These are phyloP conservation scores for Pisolithus sp. DNA, from an alignment of 768 basidiomycete species.

Conservation along the genomic window DNA sequence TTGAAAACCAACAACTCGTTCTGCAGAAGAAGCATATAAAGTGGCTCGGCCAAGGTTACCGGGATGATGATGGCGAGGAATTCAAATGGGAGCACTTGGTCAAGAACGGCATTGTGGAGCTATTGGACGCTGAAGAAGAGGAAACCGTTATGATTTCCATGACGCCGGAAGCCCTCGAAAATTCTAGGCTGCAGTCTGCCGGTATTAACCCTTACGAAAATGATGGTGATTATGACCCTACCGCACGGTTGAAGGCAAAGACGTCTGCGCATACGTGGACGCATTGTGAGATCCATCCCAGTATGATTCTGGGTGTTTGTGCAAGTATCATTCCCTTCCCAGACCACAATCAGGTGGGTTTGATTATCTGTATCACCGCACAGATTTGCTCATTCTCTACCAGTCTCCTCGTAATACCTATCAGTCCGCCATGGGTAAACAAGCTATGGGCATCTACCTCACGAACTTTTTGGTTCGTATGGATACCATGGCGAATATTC, in stretches of 20 bases:
- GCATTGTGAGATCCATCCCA: conserved; percentile 98
- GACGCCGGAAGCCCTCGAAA: conserved; percentile 93
- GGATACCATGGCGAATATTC: conserved; percentile 99
- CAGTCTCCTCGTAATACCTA: conserved; percentile 99
- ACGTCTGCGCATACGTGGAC: conserved; percentile 91
- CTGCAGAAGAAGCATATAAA: conserved; percentile 81
- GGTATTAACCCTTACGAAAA: conserved; percentile 53
- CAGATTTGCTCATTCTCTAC: conserved; percentile 4
- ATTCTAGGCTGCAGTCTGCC: conserved; percentile 60
- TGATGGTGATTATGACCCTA: conserved; percentile 75
- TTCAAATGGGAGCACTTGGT: conserved; percentile 84
- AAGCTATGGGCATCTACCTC: conserved; percentile 98
- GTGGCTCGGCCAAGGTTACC: conserved; percentile 53
- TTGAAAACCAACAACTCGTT: conserved; percentile 81
- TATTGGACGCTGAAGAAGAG: conserved; percentile 97
- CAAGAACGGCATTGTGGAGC: conserved; percentile 83
- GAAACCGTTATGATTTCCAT: conserved; percentile 99
- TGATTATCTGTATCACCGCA: background rate
- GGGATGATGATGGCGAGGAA: conserved; percentile 52
- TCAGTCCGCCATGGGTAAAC: conserved; percentile 99
- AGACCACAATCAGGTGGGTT: conserved; percentile 91
- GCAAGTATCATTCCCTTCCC: conserved; percentile 99
- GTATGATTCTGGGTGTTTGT: conserved; percentile 98
- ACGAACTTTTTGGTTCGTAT: conserved; percentile 98
- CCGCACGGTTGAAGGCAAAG: conserved; percentile 80